Base-by-base conservation (phyloP, 2,329 filamentous ascomycete genomes). In the Ophiostoma sp. region DNA sequence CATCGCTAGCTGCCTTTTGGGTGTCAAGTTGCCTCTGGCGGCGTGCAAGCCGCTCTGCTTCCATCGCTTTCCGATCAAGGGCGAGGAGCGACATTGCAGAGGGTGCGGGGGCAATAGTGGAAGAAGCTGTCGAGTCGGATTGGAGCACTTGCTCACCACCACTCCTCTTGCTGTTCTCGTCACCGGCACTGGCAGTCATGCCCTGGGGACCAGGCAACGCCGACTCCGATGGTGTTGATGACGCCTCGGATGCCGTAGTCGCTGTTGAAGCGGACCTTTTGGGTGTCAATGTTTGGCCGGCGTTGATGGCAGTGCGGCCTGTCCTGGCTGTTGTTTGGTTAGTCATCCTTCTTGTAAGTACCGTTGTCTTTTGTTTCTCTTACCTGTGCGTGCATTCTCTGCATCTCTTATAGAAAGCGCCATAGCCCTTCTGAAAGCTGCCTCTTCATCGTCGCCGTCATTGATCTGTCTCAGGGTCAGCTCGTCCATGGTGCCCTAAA, bases 21-120 rank as follows among this genome's bases (percentile, higher is more conserved):
- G 68, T 67, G n/a, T 66, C 67, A 12, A 68, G 66, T 47, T 70
- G 84, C 76, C 93, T 91, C 60, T 83, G 82, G 52, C 87, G 77
- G 72, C 93, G 85, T 36, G 86, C 88, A 14, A 96, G 83, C 55
- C 94, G 87, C 75, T 96, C 92, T 74, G 88, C 82, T 76, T 97
- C 94, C 92, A 97, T 95, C 66, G 87, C 85, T 77, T 88, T 92
- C 47, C 93, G 85, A 78, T 97, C 85, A 1, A 96, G 77, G 3
- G 84, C 83, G 4, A 84, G 74, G 0, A 86, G 73, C 0, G 60
- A 49, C n/a, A 49, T 7, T 27, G 27, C 27, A 27, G 27, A 66
- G 60, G 65, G 38, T 14, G 44, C 45, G 40, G 64, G 11, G 12
- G 45, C 58, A 27, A 45, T 2, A 12, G n/a, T 16, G 18, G 60